These are phyloP conservation scores for Dentipellis fragilis DNA, from an alignment of 768 basidiomycete genomes.

Conservation along the genomic window DNA sequence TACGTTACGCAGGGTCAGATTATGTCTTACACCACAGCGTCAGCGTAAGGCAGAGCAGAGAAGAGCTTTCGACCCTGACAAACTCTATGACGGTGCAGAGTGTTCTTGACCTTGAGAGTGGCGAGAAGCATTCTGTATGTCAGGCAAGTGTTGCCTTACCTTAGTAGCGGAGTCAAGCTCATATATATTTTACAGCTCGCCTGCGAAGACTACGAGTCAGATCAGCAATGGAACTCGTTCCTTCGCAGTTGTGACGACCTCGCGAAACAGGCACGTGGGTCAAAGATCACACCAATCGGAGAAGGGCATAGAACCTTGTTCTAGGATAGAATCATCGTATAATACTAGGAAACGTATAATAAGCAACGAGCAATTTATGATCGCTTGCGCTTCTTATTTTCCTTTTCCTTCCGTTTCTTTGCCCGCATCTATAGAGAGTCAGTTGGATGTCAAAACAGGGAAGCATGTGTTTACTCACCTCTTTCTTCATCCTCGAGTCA, in stretches of 20 bases:
- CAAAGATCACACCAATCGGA: neutral
- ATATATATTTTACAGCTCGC: slow-evolving; percentile 27
- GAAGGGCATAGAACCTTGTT: neutral
- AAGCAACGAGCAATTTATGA: slow-evolving; percentile 14
- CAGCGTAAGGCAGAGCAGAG: slow-evolving; percentile 36
- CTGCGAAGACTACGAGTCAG: slow-evolving; percentile 28
- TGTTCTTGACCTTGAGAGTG: slow-evolving; percentile 42
- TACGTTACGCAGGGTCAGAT: slow-evolving; percentile 24
- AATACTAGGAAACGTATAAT: neutral
- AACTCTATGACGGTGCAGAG: slow-evolving; percentile 29
- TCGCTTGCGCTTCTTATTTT: slow-evolving; percentile 48
- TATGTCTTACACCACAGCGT: slow-evolving; percentile 39
- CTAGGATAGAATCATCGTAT: neutral
- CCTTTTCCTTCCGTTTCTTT: slow-evolving; percentile 70
- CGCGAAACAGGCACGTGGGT: slow-evolving; percentile 10
- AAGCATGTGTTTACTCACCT: slow-evolving; percentile 36
- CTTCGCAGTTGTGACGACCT: slow-evolving; percentile 31
- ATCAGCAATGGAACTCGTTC: slow-evolving; percentile 35
- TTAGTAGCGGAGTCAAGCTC: neutral
- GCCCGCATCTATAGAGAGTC: slow-evolving; percentile 55
- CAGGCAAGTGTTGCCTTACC: slow-evolving; percentile 31
- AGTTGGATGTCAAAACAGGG: slow-evolving; percentile 4
- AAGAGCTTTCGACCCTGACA: slow-evolving; percentile 18
- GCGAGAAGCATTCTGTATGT: slow-evolving; percentile 39
- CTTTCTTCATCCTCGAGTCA: slow-evolving; percentile 88